Conservation (phyloP, 306 rosid genomes). For the Vigna angularis region DNA sequence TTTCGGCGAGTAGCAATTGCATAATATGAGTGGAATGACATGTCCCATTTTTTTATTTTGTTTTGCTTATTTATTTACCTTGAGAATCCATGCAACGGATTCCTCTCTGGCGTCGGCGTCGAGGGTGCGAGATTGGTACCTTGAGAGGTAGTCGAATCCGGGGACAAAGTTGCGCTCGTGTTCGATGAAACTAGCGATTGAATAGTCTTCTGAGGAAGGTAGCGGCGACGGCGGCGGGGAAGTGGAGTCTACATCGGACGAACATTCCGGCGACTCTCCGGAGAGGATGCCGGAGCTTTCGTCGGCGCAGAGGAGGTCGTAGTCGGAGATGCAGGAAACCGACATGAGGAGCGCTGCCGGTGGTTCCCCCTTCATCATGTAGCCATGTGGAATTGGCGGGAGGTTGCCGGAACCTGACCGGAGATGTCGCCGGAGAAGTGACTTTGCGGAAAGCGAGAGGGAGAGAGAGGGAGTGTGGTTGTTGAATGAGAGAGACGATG, state of each 20-base stretch:
- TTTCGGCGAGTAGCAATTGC: constrained; percentile 39
- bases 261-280: constrained; percentile 69
- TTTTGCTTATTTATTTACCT: constrained; percentile 47
- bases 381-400: constrained; percentile 39
- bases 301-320: constrained; percentile 76
- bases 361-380: constrained; percentile 65
- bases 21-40: constrained; percentile 31
- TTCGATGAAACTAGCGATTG: constrained; percentile 71
- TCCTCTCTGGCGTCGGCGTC: constrained; percentile 73
- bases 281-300: constrained; percentile 64
- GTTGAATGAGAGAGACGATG: constrained; percentile 20
- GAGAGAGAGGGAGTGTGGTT: neutral
- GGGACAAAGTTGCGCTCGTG: constrained; percentile 79
- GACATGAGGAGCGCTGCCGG: constrained; percentile 58
- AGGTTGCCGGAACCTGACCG: constrained; percentile 44
- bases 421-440: constrained; percentile 45
- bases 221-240: constrained; percentile 1
- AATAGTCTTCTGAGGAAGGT: constrained; percentile 55
- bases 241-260: constrained; percentile 59
- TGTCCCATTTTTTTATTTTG: neutral
- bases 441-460: neutral
- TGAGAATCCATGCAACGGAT: constrained; percentile 92
- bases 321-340: constrained; percentile 67
- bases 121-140: constrained; percentile 65
- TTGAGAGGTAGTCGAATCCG: constrained; percentile 65